Base-by-base conservation (phyloP, 345 rosid species). In the Carallia pectinifolia region DNA sequence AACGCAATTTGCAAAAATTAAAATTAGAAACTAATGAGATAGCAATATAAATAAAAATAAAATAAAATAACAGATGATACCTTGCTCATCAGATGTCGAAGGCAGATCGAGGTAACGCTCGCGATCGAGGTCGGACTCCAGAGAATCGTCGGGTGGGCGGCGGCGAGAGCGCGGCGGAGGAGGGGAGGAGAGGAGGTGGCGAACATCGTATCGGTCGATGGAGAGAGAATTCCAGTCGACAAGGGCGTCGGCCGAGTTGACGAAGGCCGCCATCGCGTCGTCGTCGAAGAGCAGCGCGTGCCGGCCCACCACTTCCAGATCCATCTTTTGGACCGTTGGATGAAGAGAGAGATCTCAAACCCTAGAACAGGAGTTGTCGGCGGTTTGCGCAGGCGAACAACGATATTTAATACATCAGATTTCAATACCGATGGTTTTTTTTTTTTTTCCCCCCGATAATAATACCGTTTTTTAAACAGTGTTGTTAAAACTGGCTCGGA, bases 181-280 rank as follows among this genome's bases (percentile, higher is more conserved):
- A 65, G 81, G 97, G 62, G 86, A 50, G 68, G 96, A 82, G 76
- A 94, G 96, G 76, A 94, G 97, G 77, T 94, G 98, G 50, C 98
- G 98, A 18, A 87, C 97, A 76, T 94, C 97, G 78, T 94, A 94
- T 16, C 98, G 97, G 84, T 94, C 98, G 77, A 94, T 94, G 69
- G 85, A 70, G 59, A 94, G 92, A 64, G 88, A 84, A 76, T 91
- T 88, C 98, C 98, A 94, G 34, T 90, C 96, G 69, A 94, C 95
- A 68, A 94, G 96, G 18, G 98, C 96, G 60, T 67, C 85, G 23
- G 87, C 27, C 7, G 97, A 88, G 85, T 91, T 91, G 65, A 90
- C 97, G 62, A 94, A 94, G 65, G 78, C 82, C 16, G 95, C 96
- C 91, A 71, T 76, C 34, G 86, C 66, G 72, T 94, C 98, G 69